Base-by-base conservation (phyloP, 2,329 filamentous ascomycete genomes). In the Sporothrix protearum region DNA sequence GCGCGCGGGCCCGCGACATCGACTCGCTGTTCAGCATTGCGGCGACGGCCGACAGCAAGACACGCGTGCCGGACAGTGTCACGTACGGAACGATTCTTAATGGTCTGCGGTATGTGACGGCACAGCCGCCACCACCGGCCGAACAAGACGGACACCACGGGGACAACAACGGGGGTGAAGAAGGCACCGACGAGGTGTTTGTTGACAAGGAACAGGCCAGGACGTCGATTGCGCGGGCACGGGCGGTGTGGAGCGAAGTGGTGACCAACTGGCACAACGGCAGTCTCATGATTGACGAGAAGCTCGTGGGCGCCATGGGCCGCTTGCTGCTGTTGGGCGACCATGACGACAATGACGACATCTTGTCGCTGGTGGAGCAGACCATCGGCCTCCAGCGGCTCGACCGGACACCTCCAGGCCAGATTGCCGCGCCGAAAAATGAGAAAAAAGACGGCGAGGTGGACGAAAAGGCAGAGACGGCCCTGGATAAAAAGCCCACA, bases 11-110 rank as follows among this genome's bases (percentile, higher is more conserved):
- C 3, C 80, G 85, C 14, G 91, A 97, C 78, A 85, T 97, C 79
- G 93, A 97, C 75, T 87, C 90, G 19, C 82, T 98, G 75, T 97
- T 96, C 85, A 86, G 87, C 70, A 86, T 97, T 74, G 88, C 90
- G 57, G 86, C 88, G n/a, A 88, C 89, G 42, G 85, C 95, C 71
- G 91, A 94, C 19, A 86, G 89, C 16, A 81, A 88, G 0, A 78
- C 85, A 0, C 86, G 87, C 42, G 83, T 89, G 22, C 90, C 94
- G 3, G 88, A 96, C 80, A 80, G 83, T 75, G 76, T 87, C 70
- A 97, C 95, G 0, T 99, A 93, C 78, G 92, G 92, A 0, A 94
- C 89, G 61, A 91, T 99, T 73, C 79, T 99, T 68, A 92, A 94
- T 76, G 92, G 91, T 2, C 85, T 98, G 67, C 87, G 88, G 64